Percentiles rank a stretch among this genome's conserved stretches.
These are phyloP conservation scores for Lichtheimia ramosa DNA, from an alignment of 371 early-diverging fungal genomes.

Conservation along the genomic window DNA sequence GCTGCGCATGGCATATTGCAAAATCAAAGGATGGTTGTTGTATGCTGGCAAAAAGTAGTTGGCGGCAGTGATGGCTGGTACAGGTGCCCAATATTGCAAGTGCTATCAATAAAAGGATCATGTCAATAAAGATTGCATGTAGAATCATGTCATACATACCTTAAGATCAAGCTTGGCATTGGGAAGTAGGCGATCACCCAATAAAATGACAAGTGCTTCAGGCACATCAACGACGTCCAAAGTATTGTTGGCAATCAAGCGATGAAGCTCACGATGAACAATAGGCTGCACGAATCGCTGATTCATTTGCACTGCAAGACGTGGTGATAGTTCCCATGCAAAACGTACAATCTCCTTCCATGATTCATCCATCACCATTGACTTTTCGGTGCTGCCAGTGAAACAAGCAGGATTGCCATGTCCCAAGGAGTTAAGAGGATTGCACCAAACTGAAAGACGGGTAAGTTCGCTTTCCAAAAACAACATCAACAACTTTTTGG, in stretches of 20 bases:
- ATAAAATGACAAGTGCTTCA: conserved; percentile 71
- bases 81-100: conserved; percentile 88
- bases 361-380: conserved; percentile 42
- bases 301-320: conserved; percentile 77
- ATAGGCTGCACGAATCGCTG: conserved; percentile 70
- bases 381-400: conserved; percentile 45
- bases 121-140: background rate
- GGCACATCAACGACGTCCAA: conserved; percentile 71
- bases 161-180: conserved; percentile 43
- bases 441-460: conserved; percentile 80
- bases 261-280: conserved; percentile 70
- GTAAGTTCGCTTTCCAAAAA: conserved; percentile 88
- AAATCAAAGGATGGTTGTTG: conserved; percentile 77
- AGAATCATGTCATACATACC: conserved; percentile 9
- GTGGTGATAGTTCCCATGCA: conserved; percentile 83
- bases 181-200: conserved; percentile 53
- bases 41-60: conserved; percentile 72
- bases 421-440: conserved; percentile 61
- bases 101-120: conserved; percentile 47
- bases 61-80: conserved; percentile 91
- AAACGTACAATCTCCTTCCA: conserved; percentile 77
- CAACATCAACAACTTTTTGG: conserved; percentile 64
- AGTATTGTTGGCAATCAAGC: conserved; percentile 63
- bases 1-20: conserved; percentile 93
- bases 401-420: conserved; percentile 42